These are phyloP conservation scores for Hypoxylon trugodes DNA, from an alignment of 495 filamentous ascomycete genomes.

Conservation along the genomic window DNA sequence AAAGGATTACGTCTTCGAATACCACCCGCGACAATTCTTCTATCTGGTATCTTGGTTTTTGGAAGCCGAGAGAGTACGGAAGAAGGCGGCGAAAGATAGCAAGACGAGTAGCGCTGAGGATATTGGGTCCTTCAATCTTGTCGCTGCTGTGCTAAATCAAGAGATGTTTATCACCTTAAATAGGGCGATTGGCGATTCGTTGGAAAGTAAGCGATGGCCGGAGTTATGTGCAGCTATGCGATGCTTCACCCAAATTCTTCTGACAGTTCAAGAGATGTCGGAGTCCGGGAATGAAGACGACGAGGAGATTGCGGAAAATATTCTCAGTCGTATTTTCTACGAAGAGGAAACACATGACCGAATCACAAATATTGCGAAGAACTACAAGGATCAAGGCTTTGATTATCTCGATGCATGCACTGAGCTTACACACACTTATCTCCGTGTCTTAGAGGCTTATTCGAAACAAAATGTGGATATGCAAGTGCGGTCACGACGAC, in stretches of 20 bases:
- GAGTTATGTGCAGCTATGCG: conserved; percentile 88
- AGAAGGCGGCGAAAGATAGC: conserved; percentile 61
- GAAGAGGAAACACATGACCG: conserved; percentile 94
- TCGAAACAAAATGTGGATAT: conserved; percentile 93
- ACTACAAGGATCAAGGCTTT: conserved; percentile 92
- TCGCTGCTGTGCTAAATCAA: conserved; percentile 90
- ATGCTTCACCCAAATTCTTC: conserved; percentile 85
- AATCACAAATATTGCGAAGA: conserved; percentile 76
- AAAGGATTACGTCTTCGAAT: conserved; percentile 78
- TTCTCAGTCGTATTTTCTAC: conserved; percentile 95
- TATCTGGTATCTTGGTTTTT: conserved; percentile 96
- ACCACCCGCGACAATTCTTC: conserved; percentile 85
- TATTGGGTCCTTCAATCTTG: conserved; percentile 80
- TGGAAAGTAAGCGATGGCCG: conserved; percentile 85
- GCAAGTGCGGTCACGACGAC: conserved; percentile 83
- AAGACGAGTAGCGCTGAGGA: conserved; percentile 59
- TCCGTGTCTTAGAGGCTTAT: conserved; percentile 91
- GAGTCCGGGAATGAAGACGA: conserved; percentile 87
- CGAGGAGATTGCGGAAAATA: conserved; percentile 98
- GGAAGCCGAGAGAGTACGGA: conserved; percentile 81
- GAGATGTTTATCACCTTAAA: conserved; percentile 91
- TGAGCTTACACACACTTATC: conserved; percentile 88
- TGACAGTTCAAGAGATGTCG: conserved; percentile 94
- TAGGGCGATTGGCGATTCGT: conserved; percentile 76
- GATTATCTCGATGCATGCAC: conserved; percentile 93